Evolutionary conservation across 306 rosid genomes (phyloP).

Genomic region (Cicer judaicum): DNA sequence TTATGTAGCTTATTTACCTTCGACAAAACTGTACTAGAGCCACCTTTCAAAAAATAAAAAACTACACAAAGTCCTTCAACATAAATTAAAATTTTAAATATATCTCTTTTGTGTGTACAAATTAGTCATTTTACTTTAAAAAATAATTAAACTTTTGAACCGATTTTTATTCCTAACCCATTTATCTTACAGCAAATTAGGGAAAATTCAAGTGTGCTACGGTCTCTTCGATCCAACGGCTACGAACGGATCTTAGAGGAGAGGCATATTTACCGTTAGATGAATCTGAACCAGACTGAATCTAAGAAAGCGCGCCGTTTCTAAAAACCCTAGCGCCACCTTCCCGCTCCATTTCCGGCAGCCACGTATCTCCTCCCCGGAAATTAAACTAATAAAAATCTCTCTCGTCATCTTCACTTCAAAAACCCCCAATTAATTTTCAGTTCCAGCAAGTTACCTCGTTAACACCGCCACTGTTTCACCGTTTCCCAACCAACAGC

Average conservation of each 20-base stretch:
- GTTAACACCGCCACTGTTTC: not conserved
- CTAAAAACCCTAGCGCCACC: constrained; percentile 10
- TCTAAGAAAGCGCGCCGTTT: not conserved
- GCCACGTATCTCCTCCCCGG: not conserved
- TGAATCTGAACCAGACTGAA: not conserved
- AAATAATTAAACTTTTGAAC: too few relatives aligned
- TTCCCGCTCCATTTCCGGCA: not conserved
- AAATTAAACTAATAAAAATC: not conserved
- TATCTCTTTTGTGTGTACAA: too few relatives aligned
- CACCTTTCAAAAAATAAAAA: too few relatives aligned
- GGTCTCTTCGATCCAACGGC: not conserved
- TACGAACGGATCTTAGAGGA: not conserved
- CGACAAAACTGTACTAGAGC: too few relatives aligned
- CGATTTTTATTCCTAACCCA: too few relatives aligned
- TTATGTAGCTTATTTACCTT: too few relatives aligned
- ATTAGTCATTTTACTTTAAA: too few relatives aligned
- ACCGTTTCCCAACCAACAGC: too few relatives aligned
- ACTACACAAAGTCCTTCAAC: too few relatives aligned
- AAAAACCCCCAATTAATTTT: not conserved
- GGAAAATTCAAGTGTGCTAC: too few relatives aligned
- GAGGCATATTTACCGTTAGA: not conserved
- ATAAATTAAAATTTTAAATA: too few relatives aligned
- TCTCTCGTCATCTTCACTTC: not conserved
- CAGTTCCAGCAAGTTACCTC: not conserved
- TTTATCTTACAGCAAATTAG: too few relatives aligned